Evolutionary conservation across 768 basidiomycete genomes (phyloP), one percentile per base, ranked within the genome.

Genomic region (Kwoniella shandongensis): DNA sequence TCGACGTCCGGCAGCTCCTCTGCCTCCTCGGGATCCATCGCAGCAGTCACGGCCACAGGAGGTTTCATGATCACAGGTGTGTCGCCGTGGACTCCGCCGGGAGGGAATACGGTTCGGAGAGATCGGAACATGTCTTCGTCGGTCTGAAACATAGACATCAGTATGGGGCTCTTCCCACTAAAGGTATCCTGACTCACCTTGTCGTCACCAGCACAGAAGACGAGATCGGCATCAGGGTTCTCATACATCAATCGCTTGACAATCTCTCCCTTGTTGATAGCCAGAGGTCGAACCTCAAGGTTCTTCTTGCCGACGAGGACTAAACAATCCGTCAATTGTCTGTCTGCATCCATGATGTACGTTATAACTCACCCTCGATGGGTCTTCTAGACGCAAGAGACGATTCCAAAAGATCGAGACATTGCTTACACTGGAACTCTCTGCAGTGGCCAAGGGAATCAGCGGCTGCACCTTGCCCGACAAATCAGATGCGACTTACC

Each of bases 91-190:
- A 75, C 57, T 10, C 75, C 75, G 12, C 73, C 73, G 17, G 73
- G 70, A 35, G 80, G 75, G 79, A 88, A 88, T 61, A 86, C 80
- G 22, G 72, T 56, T 64, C 84, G 81, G 0, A 94, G 81, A 0
- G 90, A 83, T 63, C 92, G 87, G 88, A 97, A 97, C 94, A 99
- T 99, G 80, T 99, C 94, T 79, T 99, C 94, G 80, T 97, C 91
- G 45, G 93, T 93, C 89, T 88, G 65, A 11, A 23, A 18, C 10
- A 25, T 27, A n/a, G 5, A 40, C 15, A 36, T 8, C 18, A 17
- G 25, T 51, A 17, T 17, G 20, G 18, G 25, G 13, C 26, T n/a
- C 38, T 26, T 35, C 11, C n/a, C n/a, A n/a, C n/a, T n/a, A 49
- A 29, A 23, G 13, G 29, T 3, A 18, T 44, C 10, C 4, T 42